Percentiles rank a stretch among this genome's conserved stretches.
phyloP scores from a whole-genome alignment of 1,284 basidiomycete genomes.

The Cryptococcus floricola region DNA sequence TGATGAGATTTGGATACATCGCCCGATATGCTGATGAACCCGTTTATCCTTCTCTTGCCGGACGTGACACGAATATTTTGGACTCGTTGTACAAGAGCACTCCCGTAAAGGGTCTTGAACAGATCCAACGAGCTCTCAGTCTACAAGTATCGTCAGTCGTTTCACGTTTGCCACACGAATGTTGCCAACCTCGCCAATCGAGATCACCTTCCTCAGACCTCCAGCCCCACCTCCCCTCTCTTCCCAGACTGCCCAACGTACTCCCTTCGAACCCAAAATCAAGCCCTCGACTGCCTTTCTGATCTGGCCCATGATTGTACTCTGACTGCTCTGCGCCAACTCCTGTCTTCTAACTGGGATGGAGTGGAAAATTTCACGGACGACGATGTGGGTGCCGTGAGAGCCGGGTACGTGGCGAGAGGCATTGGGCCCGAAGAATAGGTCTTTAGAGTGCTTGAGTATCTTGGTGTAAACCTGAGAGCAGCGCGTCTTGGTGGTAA shows the following conservation, averaged over 20 bases:
- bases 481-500: slow-evolving; percentile 63
- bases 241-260: slow-evolving; percentile 68
- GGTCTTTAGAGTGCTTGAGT: slow-evolving; percentile 54
- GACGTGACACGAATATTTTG: slow-evolving; percentile 59
- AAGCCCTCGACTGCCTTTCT: slow-evolving; percentile 66
- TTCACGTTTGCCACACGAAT: not conserved
- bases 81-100: slow-evolving; percentile 50
- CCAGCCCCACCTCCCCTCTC: slow-evolving; percentile 16
- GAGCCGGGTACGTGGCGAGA: slow-evolving; percentile 60
- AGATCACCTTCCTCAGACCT: slow-evolving; percentile 23
- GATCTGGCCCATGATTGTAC: slow-evolving; percentile 62
- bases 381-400: slow-evolving; percentile 70
- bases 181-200: slow-evolving; percentile 53
- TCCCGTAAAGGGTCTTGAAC: slow-evolving; percentile 32
- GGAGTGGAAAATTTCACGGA: slow-evolving; percentile 82
- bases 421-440: slow-evolving; percentile 66
- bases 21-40: slow-evolving; percentile 76
- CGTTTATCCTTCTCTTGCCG: slow-evolving; percentile 60
- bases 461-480: slow-evolving; percentile 67
- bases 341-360: slow-evolving; percentile 39
- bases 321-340: slow-evolving; percentile 39
- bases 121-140: slow-evolving; percentile 16
- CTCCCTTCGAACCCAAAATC: slow-evolving; percentile 65
- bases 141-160: slow-evolving; percentile 4
- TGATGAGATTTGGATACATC: slow-evolving; percentile 71